These are phyloP conservation scores for Candida xiaguanensis DNA, from an alignment of 805 yeast genomes.

Conservation along the genomic window DNA sequence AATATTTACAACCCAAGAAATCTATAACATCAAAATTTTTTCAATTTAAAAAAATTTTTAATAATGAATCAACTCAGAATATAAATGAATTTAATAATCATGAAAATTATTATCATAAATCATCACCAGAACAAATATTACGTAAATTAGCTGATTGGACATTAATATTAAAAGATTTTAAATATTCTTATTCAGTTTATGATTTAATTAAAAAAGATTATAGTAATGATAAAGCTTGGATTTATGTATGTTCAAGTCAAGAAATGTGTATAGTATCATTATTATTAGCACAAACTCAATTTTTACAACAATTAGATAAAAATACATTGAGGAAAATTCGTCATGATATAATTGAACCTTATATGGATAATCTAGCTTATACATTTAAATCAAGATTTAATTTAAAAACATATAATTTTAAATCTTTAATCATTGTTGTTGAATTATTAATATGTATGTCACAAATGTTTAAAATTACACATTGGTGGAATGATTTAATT, in stretches of 20 bases:
- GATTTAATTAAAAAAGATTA: constrained; percentile 79
- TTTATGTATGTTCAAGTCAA: constrained; percentile 75
- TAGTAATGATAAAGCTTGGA: constrained; percentile 74
- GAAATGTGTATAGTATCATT: constrained; percentile 81
- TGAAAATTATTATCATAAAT: constrained; percentile 57
- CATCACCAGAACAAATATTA: constrained; percentile 66
- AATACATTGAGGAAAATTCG: constrained; percentile 46
- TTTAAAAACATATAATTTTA: constrained; percentile 63
- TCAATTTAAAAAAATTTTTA: constrained; percentile 58
- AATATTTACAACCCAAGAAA: constrained; percentile 68
- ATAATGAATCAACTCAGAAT: constrained; percentile 6
- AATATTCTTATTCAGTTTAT: constrained; percentile 77
- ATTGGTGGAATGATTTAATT: constrained; percentile 44
- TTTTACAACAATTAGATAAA: constrained; percentile 24
- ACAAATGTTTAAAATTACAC: constrained; percentile 34
- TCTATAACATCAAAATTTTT: constrained; percentile 73
- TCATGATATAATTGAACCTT: constrained; percentile 52
- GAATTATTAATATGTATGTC: constrained; percentile 63
- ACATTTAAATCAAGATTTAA: constrained; percentile 71
- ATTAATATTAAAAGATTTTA: constrained; percentile 85
- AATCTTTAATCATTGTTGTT: constrained; percentile 62
- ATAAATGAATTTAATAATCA: constrained; percentile 38
- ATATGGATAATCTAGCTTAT: constrained; percentile 69
- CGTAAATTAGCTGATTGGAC: constrained; percentile 91
- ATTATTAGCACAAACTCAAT: constrained; percentile 54